Conservation (phyloP, 1,284 basidiomycete species). For the Lentinula novae-zelandiae region DNA sequence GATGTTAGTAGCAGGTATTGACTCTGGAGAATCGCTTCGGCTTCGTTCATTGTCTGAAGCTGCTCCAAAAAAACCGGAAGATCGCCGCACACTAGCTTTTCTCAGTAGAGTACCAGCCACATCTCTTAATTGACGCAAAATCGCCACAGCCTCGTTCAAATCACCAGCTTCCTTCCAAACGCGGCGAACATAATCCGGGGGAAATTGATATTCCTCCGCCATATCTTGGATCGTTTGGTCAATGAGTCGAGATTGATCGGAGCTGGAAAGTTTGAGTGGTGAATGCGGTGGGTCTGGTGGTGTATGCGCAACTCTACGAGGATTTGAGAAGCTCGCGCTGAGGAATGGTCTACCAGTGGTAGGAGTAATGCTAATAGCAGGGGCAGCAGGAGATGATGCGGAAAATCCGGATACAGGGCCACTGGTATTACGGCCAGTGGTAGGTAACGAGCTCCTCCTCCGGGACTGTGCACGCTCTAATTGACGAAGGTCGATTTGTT, state of each 20-base stretch:
- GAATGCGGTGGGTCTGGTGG: not conserved
- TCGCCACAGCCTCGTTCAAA: constrained; percentile 2
- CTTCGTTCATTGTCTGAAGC: not conserved
- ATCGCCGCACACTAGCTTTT: not conserved
- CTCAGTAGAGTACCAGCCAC: not conserved
- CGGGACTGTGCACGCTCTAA: not conserved
- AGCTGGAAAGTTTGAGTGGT: constrained; percentile 2
- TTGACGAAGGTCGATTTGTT: not conserved
- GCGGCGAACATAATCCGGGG: constrained; percentile 2
- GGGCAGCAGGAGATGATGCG: not conserved
- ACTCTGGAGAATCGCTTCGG: not conserved
- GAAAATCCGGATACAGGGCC: not conserved
- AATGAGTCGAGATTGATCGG: constrained; percentile 8
- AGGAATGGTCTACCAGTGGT: not conserved
- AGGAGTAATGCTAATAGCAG: not conserved
- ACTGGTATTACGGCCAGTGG: not conserved
- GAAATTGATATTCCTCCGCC: constrained; percentile 4
- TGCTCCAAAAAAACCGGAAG: not conserved
- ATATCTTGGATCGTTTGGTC: constrained; percentile 8
- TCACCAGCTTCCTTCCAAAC: constrained; percentile 11
- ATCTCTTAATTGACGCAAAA: constrained; percentile 2
- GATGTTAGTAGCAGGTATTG: not conserved
- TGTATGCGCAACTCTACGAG: not conserved
- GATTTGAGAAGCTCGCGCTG: not conserved
- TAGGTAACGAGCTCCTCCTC: not conserved